These are phyloP conservation scores for Akanthomyces uredinophilus DNA, from an alignment of 2,329 filamentous ascomycete genomes.

Conservation along the genomic window DNA sequence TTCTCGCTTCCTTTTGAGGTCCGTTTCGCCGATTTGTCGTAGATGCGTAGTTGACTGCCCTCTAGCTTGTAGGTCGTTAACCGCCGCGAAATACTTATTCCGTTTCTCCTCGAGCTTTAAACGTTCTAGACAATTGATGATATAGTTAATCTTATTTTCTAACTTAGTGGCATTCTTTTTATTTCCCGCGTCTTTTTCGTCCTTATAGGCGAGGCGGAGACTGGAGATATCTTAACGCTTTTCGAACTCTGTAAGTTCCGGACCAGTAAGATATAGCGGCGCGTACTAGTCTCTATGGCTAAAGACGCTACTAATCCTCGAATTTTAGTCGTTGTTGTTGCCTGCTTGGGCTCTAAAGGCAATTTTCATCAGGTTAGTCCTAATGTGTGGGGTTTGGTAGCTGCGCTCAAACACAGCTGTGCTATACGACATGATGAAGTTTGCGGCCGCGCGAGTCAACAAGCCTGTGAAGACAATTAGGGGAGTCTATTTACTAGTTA, in stretches of 20 bases:
- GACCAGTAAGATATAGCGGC: not conserved
- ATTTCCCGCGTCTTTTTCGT: not conserved
- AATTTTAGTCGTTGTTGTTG: not conserved
- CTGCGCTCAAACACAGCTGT: not conserved
- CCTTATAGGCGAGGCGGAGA: not conserved
- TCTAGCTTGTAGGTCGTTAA: too few species aligned
- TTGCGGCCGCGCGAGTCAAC: not conserved
- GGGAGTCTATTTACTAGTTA: too few species aligned
- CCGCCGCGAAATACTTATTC: not conserved
- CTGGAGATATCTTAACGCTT: not conserved
- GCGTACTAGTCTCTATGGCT: not conserved
- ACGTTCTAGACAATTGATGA: not conserved
- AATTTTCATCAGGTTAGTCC: not conserved
- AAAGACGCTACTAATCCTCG: not conserved
- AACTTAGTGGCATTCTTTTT: not conserved
- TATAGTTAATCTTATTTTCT: not conserved
- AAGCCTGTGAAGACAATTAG: not conserved
- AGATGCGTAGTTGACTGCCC: too few species aligned
- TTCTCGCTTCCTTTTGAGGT: too few species aligned
- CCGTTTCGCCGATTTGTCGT: too few species aligned
- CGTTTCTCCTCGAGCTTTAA: not conserved
- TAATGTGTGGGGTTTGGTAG: not conserved
- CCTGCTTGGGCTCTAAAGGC: not conserved
- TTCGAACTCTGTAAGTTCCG: not conserved
- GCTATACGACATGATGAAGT: not conserved